Evolutionary conservation across 176 grass and related monocot species (phyloP), one percentile per base, ranked within the genome.

Genomic region (Puya raimondii): DNA sequence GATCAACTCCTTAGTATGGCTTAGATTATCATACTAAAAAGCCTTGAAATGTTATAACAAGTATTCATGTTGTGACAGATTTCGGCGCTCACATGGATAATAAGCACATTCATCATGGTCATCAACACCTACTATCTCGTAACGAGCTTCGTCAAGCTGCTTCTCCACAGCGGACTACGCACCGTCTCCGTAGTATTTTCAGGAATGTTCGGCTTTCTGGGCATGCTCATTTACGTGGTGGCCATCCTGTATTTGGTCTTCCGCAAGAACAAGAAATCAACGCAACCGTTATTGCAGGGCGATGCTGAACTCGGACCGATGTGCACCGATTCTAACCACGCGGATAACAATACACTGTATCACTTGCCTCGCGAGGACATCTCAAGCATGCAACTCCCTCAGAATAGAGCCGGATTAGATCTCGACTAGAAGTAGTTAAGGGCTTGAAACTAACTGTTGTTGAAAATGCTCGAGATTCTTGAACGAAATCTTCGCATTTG

Each of bases 341-440:
- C 63, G 2, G 63, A 50, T 52, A 82, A 78, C 70, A 56, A 67
- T 53, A 83, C 84, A 67, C 22, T 92, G 65, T 79, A 81, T 48
- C 81, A 87, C 83, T 82, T 92, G 27, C 93, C 86, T 23, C 76
- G 93, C 12, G 89, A 97, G 80, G 93, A 97, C 70, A 97, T 97
- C 53, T 82, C 86, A 47, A 97, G 84, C 81, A 92, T 97, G 93
- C 93, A 92, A 69, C 86, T 97, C 59, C 93, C 93, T 12, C 78
- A 90, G 63, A 64, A 71, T 51, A 77, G 66, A 64, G 21, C 64
- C 33, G 53, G 72, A 14, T 66, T 72, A 79, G 86, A 89, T 72
- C 59, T 90, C 3, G 86, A 85, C 64, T 97, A 88, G 64, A 78
- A 59, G 54, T 59, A 7, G 54, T 59, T 59, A 10, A 59, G 20